Conservation (phyloP, 1,284 basidiomycete genomes). For the Limonomyces culmigenus region DNA sequence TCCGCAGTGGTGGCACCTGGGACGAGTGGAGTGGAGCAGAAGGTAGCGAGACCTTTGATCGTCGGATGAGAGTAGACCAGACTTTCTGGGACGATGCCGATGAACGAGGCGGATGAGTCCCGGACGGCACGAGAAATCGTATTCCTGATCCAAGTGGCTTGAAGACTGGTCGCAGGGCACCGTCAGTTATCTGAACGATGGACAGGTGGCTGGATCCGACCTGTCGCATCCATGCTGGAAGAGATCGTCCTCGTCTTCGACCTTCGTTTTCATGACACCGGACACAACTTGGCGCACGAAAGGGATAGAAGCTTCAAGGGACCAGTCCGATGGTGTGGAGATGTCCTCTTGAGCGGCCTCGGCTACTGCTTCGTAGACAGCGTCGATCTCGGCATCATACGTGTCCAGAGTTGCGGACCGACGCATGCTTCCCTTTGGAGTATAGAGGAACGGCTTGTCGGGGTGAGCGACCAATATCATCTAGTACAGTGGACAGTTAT, state of each 20-base stretch:
- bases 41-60: neutral
- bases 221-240: conserved; percentile 10
- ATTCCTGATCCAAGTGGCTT: conserved; percentile 8
- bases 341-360: conserved; percentile 5
- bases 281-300: conserved; percentile 7
- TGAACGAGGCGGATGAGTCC: neutral
- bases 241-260: conserved; percentile 8
- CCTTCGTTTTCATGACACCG: conserved; percentile 3
- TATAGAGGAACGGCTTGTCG: conserved; percentile 15
- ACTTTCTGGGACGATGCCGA: conserved; percentile 2
- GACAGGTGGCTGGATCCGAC: conserved; percentile 4
- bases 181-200: neutral
- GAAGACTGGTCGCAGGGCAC: conserved; percentile 2
- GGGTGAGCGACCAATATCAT: conserved; percentile 15
- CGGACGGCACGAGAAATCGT: conserved; percentile 5
- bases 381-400: conserved; percentile 15
- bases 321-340: conserved; percentile 5
- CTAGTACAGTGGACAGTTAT: conserved; percentile 3
- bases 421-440: conserved; percentile 14
- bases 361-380: conserved; percentile 7
- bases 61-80: conserved; percentile 6
- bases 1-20: neutral
- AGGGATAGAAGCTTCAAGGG: neutral
- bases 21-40: neutral
- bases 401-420: conserved; percentile 9